Conservation (phyloP, 2,329 filamentous ascomycete genomes). For the Aureobasidium zeae region DNA sequence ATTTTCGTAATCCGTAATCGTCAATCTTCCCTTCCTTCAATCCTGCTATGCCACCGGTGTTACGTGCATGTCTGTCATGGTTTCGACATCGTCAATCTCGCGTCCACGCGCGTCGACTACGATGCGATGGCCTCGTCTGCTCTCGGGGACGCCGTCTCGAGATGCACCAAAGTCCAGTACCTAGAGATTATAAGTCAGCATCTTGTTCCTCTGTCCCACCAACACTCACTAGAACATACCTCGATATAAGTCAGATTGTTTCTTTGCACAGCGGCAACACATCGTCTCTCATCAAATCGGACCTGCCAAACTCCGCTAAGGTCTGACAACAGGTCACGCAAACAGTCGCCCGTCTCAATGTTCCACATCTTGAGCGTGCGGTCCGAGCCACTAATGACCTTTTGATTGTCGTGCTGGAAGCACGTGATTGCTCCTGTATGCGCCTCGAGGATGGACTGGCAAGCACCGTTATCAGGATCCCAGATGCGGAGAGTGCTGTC, state of each 20-base stretch:
- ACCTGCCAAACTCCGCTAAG: conserved; percentile 98
- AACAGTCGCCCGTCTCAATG: conserved; percentile 79
- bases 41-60: background rate
- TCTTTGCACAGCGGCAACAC: conserved; percentile 91
- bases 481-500: conserved; percentile 93
- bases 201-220: background rate
- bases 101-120: conserved; percentile 37
- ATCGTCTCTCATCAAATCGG: conserved; percentile 89
- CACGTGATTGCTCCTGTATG: conserved; percentile 97
- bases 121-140: conserved; percentile 70
- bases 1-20: conserved; percentile 11
- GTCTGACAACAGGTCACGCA: conserved; percentile 86
- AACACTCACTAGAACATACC: conserved; percentile 45
- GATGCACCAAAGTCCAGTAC: conserved; percentile 95
- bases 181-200: conserved; percentile 47
- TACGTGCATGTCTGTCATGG: conserved; percentile 1
- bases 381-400: conserved; percentile 93
- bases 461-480: conserved; percentile 88
- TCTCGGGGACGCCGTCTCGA: conserved; percentile 71
- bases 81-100: conserved; percentile 28
- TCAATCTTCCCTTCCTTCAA: conserved; percentile 1
- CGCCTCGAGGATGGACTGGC: conserved; percentile 79
- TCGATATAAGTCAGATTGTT: conserved; percentile 91
- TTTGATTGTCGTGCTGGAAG: conserved; percentile 94
- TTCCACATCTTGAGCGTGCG: conserved; percentile 99